Conservation (phyloP, 169 alveolate genomes). For the Plasmodium vivax region DNA sequence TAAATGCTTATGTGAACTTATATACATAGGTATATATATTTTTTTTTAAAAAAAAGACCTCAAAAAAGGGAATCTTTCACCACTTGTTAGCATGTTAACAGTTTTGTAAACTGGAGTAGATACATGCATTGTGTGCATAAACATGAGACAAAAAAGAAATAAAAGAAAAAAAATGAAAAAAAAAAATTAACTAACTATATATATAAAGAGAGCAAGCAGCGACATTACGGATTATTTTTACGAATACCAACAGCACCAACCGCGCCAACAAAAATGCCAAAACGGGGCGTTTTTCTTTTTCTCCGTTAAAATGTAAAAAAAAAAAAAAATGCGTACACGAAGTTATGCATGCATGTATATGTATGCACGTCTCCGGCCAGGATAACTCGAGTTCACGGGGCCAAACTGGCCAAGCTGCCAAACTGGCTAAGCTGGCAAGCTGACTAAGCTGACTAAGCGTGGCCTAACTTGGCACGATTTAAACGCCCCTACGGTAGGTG, state of each 20-base stretch:
- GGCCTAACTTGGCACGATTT: neutral
- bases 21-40: neutral
- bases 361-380: neutral
- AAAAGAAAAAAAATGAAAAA: neutral
- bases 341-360: neutral
- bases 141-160: neutral
- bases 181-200: neutral
- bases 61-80: slow-evolving; percentile 3
- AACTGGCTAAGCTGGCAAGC: no score
- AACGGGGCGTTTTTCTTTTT: neutral
- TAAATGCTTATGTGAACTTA: neutral
- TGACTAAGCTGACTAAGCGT: no score
- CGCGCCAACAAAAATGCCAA: neutral
- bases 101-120: neutral
- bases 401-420: neutral
- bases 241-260: neutral
- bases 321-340: neutral
- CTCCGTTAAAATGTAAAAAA: neutral
- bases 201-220: neutral
- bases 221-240: neutral
- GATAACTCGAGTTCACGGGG: neutral
- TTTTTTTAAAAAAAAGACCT: slow-evolving; percentile 2
- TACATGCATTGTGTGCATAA: neutral
- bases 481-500: neutral
- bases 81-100: slow-evolving; percentile 3